Base-by-base conservation (phyloP, 352 stramenopile species). In the Aphanomyces cochlioides region DNA sequence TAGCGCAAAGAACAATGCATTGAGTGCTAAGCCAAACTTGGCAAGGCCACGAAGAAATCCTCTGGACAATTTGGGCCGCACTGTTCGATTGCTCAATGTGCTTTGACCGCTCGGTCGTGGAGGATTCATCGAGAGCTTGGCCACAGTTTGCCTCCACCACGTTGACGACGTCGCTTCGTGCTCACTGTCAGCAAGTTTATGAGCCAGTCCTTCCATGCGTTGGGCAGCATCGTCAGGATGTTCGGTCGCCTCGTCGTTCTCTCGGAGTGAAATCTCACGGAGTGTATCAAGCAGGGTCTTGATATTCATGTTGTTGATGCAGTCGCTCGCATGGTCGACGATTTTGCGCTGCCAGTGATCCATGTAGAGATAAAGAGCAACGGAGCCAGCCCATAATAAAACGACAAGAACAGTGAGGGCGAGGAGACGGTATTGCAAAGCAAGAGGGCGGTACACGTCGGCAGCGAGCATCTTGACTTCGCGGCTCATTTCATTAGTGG, bases 391-490 rank as follows among this genome's bases (percentile, higher is more conserved):
- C 50, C 50, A 58, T 19, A 19, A 53, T 15, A 53, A 19, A 19
- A 53, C 45, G 45, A 53, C 45, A n/a, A 53, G 45, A 19, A 53
- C 45, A 19, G 2, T 53, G 45, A 53, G 45, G 13, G n/a, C 50
- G 36, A 19, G 15, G 21, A 58, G 7, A 19, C 17, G 50, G 21
- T 8, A 58, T 36, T 58, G 50, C 7, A 8, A 21, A 17, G 50
- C 50, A 10, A 58, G 50, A 21, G 50, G 17, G 21, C 50, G 50
- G 50, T 58, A 58, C 7, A 58, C 17, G 50, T 58, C 21, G 50
- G 50, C 50, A 21, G 50, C 1, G 50, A 19, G 50, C 17, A 58
- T 17, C 50, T 36, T 19, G 7, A 19, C 7, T 58, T 58, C 50
- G 50, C 50, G 50, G 7, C 7, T 58, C 7, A 19, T 58, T 58